Percentiles rank a stretch among this genome's conserved stretches.
Conservation (phyloP, 768 basidiomycete genomes). For the Leccinum boreale region DNA sequence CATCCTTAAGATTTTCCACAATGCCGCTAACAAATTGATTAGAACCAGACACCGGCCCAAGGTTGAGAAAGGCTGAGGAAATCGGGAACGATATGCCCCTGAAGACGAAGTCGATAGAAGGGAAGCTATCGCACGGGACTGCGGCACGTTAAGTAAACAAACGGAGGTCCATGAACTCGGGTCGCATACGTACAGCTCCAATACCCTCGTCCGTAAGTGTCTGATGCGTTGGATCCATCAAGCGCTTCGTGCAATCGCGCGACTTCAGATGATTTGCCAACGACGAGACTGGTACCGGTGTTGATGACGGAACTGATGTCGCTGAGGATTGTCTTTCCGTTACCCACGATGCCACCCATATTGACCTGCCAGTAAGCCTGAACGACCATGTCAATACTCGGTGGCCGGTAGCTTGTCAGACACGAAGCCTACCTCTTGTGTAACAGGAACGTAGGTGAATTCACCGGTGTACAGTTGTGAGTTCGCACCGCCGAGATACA, state of each 20-base stretch:
- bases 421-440: neutral
- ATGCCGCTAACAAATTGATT: neutral
- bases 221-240: slow-evolving; percentile 23
- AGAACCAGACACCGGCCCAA: neutral
- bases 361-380: slow-evolving; percentile 21
- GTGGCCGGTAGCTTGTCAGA: neutral
- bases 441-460: slow-evolving; percentile 33
- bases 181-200: slow-evolving; percentile 27
- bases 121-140: neutral
- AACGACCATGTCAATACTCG: neutral
- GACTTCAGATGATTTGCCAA: slow-evolving; percentile 11
- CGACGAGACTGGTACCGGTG: slow-evolving; percentile 19
- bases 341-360: slow-evolving; percentile 2
- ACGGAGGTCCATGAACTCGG: neutral
- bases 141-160: neutral
- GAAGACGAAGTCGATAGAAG: neutral
- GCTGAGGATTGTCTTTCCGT: neutral
- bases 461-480: slow-evolving; percentile 39
- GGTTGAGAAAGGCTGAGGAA: neutral
- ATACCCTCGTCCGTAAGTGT: slow-evolving; percentile 20
- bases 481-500: slow-evolving; percentile 53
- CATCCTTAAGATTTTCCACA: too few relatives aligned
- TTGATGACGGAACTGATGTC: slow-evolving; percentile 11
- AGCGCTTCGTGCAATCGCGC: slow-evolving; percentile 18
- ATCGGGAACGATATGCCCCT: neutral